Evolutionary conservation across 371 early-diverging fungal species (phyloP).

Genomic region (Syncephalastrum monosporum): DNA sequence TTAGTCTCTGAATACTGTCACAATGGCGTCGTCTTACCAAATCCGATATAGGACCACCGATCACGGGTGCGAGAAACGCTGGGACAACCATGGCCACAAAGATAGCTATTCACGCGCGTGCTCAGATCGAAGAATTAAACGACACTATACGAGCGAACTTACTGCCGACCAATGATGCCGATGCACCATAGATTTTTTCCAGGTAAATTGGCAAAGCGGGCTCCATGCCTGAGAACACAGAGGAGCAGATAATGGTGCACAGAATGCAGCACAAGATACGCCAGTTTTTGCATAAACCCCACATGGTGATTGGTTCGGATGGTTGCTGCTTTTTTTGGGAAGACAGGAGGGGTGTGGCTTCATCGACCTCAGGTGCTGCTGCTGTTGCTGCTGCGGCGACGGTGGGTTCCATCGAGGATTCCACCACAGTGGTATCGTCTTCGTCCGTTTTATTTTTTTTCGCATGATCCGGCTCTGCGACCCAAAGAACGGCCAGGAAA

Average conservation of each 20-base stretch:
- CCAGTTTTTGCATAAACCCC: slow-evolving; percentile 52
- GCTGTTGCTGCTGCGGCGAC: slow-evolving; percentile 12
- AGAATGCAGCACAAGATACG: slow-evolving; percentile 52
- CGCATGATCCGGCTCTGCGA: slow-evolving; percentile 53
- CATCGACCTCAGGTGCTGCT: slow-evolving; percentile 9
- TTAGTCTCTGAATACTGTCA: background rate
- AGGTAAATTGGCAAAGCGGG: slow-evolving; percentile 65
- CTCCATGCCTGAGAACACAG: slow-evolving; percentile 63
- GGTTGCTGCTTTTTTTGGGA: slow-evolving; percentile 2
- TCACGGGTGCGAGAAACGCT: slow-evolving; percentile 54
- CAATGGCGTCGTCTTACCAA: slow-evolving; percentile 19
- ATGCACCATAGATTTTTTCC: slow-evolving; percentile 38
- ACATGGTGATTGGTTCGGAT: slow-evolving; percentile 39
- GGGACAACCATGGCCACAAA: slow-evolving; percentile 68
- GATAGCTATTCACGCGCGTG: slow-evolving; percentile 27
- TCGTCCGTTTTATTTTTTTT: slow-evolving; percentile 8
- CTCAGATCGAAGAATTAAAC: slow-evolving; percentile 1
- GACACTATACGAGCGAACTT: slow-evolving; percentile 7
- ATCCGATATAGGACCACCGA: slow-evolving; percentile 59
- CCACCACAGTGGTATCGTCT: slow-evolving; percentile 18
- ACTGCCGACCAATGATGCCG: slow-evolving; percentile 54
- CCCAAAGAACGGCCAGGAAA: slow-evolving; percentile 62
- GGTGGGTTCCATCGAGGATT: slow-evolving; percentile 14
- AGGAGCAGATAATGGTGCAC: slow-evolving; percentile 55
- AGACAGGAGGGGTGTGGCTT: slow-evolving; percentile 8